Conservation (phyloP, 805 yeast species). For the Candida maltosa region DNA sequence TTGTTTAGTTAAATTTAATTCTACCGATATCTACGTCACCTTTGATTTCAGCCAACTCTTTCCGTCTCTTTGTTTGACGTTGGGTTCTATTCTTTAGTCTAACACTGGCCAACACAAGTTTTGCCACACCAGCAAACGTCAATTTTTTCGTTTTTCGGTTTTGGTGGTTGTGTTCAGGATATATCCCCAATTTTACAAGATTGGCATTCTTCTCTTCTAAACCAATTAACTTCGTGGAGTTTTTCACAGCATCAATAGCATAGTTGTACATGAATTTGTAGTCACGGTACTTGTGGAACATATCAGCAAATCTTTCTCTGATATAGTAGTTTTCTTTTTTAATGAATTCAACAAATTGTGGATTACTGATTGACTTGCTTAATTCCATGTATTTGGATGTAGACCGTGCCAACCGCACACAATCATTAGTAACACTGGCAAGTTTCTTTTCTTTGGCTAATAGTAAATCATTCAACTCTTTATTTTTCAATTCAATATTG, state of each 20-base stretch:
- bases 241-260: constrained; percentile 24
- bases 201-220: constrained; percentile 25
- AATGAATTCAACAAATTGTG: constrained; percentile 15
- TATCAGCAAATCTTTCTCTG: constrained; percentile 46
- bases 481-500: constrained; percentile 14
- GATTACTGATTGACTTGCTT: not conserved
- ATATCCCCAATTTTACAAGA: constrained; percentile 28
- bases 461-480: constrained; percentile 18
- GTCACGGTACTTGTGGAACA: constrained; percentile 32
- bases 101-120: constrained; percentile 34
- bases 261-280: constrained; percentile 31
- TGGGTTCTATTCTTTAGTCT: constrained; percentile 28
- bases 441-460: constrained; percentile 15
- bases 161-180: constrained; percentile 24
- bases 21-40: constrained; percentile 29
- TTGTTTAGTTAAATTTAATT: constrained; percentile 8
- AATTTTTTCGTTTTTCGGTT: constrained; percentile 14
- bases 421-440: constrained; percentile 6
- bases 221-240: no score
- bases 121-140: constrained; percentile 32
- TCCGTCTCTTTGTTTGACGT: constrained; percentile 22
- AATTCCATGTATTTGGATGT: constrained; percentile 1
- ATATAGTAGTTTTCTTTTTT: constrained; percentile 44
- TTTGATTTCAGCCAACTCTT: constrained; percentile 23
- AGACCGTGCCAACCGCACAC: constrained; percentile 3